Percentiles rank a stretch among this genome's conserved stretches.
Conservation (phyloP, 176 grass and related monocot genomes). For the Avena atlantica region DNA sequence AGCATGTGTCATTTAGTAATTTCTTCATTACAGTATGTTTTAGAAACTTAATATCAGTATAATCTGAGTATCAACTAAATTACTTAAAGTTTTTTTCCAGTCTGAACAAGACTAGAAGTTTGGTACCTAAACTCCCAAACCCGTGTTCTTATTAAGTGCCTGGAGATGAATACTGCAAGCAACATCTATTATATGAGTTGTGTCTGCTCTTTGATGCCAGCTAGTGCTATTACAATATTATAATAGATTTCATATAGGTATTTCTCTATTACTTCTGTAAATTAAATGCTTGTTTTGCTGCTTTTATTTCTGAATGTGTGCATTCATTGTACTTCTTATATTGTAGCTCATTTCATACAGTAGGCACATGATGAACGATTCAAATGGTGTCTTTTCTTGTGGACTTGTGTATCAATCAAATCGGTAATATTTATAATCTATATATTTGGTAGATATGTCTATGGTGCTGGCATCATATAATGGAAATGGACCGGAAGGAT, state of each 20-base stretch:
- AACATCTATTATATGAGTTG: slow-evolving; percentile 6
- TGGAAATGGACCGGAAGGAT: slow-evolving; percentile 57
- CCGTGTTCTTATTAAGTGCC: neutral
- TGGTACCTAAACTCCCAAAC: neutral
- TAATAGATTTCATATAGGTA: neutral
- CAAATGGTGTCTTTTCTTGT: slow-evolving; percentile 16
- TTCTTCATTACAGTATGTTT: slow-evolving; percentile 5
- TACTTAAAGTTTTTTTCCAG: neutral
- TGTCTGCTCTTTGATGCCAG: neutral
- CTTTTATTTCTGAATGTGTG: neutral
- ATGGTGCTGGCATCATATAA: slow-evolving; percentile 75
- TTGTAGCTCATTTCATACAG: slow-evolving; percentile 7
- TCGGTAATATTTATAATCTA: slow-evolving; percentile 24
- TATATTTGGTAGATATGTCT: slow-evolving; percentile 68
- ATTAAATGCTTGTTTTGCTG: slow-evolving; percentile 14
- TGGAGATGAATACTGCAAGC: slow-evolving; percentile 9
- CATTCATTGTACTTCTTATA: slow-evolving; percentile 10
- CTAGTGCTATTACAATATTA: neutral
- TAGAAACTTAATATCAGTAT: neutral
- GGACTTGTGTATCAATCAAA: slow-evolving; percentile 14
- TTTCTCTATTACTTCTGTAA: neutral
- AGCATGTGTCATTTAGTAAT: neutral
- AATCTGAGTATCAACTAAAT: neutral
- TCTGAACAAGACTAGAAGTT: neutral
- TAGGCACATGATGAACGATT: slow-evolving; percentile 24